Evolutionary conservation across 345 rosid species (phyloP).

Genomic region (Lepidium sativum): DNA sequence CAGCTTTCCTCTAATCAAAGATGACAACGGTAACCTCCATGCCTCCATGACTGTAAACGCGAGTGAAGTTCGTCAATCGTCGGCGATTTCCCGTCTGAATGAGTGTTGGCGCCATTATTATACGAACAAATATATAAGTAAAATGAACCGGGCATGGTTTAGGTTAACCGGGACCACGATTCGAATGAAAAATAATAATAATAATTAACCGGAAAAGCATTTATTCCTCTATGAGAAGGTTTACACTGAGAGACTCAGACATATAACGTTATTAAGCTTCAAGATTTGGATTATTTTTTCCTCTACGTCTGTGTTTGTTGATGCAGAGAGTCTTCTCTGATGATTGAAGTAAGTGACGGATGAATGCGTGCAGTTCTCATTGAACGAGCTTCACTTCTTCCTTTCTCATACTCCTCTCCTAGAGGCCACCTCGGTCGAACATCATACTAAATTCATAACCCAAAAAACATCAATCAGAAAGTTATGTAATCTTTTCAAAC

Average conservation of each 20-base stretch:
- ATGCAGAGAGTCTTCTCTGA: slow-evolving; percentile 56
- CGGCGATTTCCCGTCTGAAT: not conserved
- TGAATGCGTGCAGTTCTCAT: slow-evolving; percentile 67
- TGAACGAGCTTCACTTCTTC: slow-evolving; percentile 78
- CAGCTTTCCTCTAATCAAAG: slow-evolving; percentile 60
- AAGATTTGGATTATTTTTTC: not conserved
- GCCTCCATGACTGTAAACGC: slow-evolving; percentile 42
- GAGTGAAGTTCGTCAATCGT: slow-evolving; percentile 1
- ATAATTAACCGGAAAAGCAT: not conserved
- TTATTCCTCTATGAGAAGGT: not conserved
- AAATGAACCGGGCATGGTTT: not conserved
- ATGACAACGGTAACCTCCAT: slow-evolving; percentile 52
- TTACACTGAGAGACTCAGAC: not conserved
- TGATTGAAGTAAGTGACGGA: slow-evolving; percentile 81
- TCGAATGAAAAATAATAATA: not conserved
- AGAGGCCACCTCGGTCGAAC: slow-evolving; percentile 92
- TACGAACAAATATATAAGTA: not conserved
- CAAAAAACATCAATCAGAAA: not conserved
- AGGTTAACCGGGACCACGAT: not conserved
- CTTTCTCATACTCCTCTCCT: slow-evolving; percentile 74
- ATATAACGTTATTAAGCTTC: not conserved
- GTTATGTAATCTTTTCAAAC: not conserved
- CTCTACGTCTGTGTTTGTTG: slow-evolving; percentile 22
- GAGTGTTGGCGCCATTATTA: slow-evolving; percentile 8
- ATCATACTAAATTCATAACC: slow-evolving; percentile 51